Percentiles rank a stretch among this genome's conserved stretches.
Evolutionary conservation across 805 yeast genomes (phyloP).

Genomic region (Saitoella complicata): DNA sequence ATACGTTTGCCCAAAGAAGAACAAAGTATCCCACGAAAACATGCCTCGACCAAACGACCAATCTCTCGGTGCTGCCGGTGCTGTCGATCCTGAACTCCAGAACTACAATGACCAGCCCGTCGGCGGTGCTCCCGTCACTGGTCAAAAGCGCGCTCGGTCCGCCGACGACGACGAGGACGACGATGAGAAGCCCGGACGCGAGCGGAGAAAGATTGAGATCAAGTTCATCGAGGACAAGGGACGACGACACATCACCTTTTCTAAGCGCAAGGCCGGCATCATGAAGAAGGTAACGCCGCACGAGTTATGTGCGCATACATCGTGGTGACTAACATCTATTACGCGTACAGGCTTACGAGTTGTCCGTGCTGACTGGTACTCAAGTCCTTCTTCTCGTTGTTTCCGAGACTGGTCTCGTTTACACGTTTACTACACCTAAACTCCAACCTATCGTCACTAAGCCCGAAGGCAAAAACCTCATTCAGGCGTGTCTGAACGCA

Average conservation of each 20-base stretch:
- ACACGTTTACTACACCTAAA: slow-evolving; percentile 97
- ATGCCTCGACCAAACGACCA: too few species aligned
- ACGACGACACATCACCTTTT: slow-evolving; percentile 92
- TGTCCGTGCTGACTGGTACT: slow-evolving; percentile 91
- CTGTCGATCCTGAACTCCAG: too few species aligned
- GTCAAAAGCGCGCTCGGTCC: slow-evolving; percentile 16
- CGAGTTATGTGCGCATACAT: background rate
- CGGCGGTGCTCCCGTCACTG: too few species aligned
- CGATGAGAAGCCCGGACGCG: slow-evolving; percentile 28
- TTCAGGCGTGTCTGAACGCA: slow-evolving; percentile 78
- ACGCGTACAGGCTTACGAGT: slow-evolving; percentile 58
- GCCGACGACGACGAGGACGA: slow-evolving; percentile 37
- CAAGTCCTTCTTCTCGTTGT: slow-evolving; percentile 90
- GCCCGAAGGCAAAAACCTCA: slow-evolving; percentile 90
- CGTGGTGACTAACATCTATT: background rate
- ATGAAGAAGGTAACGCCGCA: slow-evolving; percentile 55
- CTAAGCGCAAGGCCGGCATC: slow-evolving; percentile 96
- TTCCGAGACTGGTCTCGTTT: slow-evolving; percentile 95
- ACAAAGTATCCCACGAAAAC: background rate
- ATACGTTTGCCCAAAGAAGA: background rate
- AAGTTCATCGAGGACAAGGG: slow-evolving; percentile 87
- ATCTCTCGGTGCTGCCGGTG: too few species aligned
- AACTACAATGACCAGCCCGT: too few species aligned
- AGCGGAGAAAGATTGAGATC: slow-evolving; percentile 55
- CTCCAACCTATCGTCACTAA: slow-evolving; percentile 94